Base-by-base conservation (phyloP, 352 stramenopile genomes). In the Globisporangium emineosum region DNA sequence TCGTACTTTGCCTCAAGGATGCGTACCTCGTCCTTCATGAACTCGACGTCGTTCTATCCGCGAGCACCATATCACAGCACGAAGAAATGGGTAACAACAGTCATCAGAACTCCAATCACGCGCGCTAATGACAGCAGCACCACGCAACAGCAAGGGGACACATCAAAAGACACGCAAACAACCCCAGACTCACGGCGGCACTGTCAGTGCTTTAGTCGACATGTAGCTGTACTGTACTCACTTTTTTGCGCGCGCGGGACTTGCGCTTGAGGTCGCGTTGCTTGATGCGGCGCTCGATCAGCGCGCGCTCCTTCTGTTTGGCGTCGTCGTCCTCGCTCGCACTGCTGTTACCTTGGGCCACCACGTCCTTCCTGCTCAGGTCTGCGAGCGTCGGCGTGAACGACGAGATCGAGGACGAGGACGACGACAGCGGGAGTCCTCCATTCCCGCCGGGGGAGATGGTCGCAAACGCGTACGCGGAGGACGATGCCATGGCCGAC, bases 11-110 rank as follows among this genome's bases (percentile, higher is more conserved):
- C 49, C 60, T 83, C 75, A 10, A 83, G 50, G 43, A 69, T 43
- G 29, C 45, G 50, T 9, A 83, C 75, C 33, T 83, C 65, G 35
- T 67, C 64, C 57, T 77, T 70, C 75, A 83, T 83, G 60, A 59
- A 42, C 56, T 79, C 72, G 43, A 83, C 70, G 45, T 83, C 70
- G 60, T 70, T 67, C 75, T 83, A 50, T 32, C n/a, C n/a, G n/a
- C n/a, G n/a, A n/a, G n/a, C n/a, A n/a, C n/a, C n/a, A n/a, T n/a
- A n/a, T n/a, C 29, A 32, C 29, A 32, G 29, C 29, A 32, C 29
- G 29, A 2, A 32, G 29, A 6, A 32, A 32, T 32, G 29, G 29
- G 29, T 32, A 32, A 32, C 5, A 32, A 32, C 29, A 32, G 5
- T 32, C 29, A 32, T 32, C 29, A 32, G 29, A 32, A 32, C 5